Evolutionary conservation across 176 grass and related monocot genomes (phyloP), one percentile per base, ranked within the genome.

Genomic region (Rhipidocladum racemiflorum): DNA sequence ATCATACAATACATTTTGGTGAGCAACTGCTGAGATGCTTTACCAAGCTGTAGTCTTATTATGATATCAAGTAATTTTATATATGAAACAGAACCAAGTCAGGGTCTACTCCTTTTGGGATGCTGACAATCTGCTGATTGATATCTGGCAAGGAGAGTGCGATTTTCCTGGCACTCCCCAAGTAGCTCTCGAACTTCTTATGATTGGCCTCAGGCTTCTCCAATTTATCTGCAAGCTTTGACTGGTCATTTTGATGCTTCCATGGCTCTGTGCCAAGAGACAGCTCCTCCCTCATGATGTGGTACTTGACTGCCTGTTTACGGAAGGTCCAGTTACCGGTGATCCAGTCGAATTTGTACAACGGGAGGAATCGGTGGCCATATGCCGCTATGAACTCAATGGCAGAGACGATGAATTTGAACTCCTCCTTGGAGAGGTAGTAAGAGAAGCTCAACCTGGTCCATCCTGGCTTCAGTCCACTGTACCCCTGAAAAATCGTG

Each of bases 391-490:
- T 53, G 72, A 97, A 88, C 46, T 97, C 91, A 6, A 97, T 62
- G 1, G 89, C 80, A 0, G 83, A 66, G 1, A 94, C 83, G 27
- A 97, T 88, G 85, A 94, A 92, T 5, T 8, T 87, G 27, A 92
- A 94, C 66, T 97, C 94, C 45, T 94, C 87, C 27, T 82, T 74
- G 23, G 84, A 77, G 7, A 88, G 85, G 72, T 97, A 97, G 76
- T 97, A 97, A 24, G 87, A 17, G 63, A 97, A 94, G 43, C 94
- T 94, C 38, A 97, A 9, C 43, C 91, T 87, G 0, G 94, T 97
- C 94, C 94, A 97, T 66, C 94, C 94, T 4, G 91, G 94, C 75
- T 91, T 92, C 34, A 97, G 53, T 49, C 94, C 94, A 81, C 44
- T 90, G 59, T 92, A 92, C 7, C 94, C 91, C 94, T 97, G 83